Base-by-base conservation (phyloP, 169 alveolate genomes). In the Miamiensis avidus region DNA sequence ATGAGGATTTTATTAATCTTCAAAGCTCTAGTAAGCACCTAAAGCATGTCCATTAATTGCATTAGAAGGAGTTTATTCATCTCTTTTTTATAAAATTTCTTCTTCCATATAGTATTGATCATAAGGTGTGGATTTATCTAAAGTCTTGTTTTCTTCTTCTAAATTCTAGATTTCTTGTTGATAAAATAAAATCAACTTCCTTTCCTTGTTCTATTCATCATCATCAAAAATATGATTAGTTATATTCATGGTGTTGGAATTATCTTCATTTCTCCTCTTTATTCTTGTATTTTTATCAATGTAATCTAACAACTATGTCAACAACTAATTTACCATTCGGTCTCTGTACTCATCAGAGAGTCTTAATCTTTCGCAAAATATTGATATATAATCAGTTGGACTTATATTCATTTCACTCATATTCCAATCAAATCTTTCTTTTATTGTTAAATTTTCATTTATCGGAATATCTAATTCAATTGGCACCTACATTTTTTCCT, bases 381-480 rank as follows among this genome's bases (percentile, higher is more conserved):
- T 64, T 31, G 29, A 31, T 16, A 72, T 79, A 31, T 33, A 72
- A 29, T 82, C 79, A 29, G 49, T 31, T 0, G 72, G 74, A 26
- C 31, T 65, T 65, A 82, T 64, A 82, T 82, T 82, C 72, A 64
- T 73, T 29, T 72, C 64, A 31, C 72, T 82, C 72, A 82, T 69
- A 82, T 82, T 69, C 78, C 78, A 82, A 72, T 82, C 78, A 82
- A 72, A 72, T 27, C 79, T 65, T 26, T 72, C 78, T 69, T 72
- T 72, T 25, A 72, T 82, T 11, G 31, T 49, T 72, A 72, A 32
- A 72, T 72, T 72, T 31, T 82, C 79, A 26, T 31, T 72, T 15
- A 82, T 82, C 25, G 65, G 69, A n/a, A 72, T 82, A n/a, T 72
- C 79, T 31, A 82, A 32, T 82, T 82, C 78, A 82, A 82, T 31